phyloP scores from a whole-genome alignment of 2,329 filamentous ascomycete genomes.

The Monosporascus sp. region DNA sequence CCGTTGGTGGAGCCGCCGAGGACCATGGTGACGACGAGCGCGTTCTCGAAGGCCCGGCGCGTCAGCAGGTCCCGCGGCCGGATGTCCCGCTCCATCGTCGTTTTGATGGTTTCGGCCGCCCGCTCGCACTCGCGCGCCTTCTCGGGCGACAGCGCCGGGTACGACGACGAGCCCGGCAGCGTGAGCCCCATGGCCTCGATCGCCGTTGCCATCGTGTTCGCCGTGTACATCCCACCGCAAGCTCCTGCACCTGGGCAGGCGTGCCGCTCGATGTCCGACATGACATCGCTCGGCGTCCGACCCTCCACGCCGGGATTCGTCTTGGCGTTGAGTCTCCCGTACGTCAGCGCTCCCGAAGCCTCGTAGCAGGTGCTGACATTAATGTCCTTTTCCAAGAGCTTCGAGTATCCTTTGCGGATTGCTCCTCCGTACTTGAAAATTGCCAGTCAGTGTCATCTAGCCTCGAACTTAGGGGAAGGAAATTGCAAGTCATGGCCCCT shows the following conservation, averaged over 20 bases:
- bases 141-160: slow-evolving; percentile 71
- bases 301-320: slow-evolving; percentile 55
- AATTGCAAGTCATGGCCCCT: no score
- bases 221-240: slow-evolving; percentile 83
- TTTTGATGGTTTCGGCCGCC: slow-evolving; percentile 69
- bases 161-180: slow-evolving; percentile 78
- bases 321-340: slow-evolving; percentile 69
- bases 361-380: slow-evolving; percentile 90
- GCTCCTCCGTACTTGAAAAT: slow-evolving; percentile 67
- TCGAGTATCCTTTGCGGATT: slow-evolving; percentile 80
- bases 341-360: slow-evolving; percentile 75
- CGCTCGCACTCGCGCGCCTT: slow-evolving; percentile 85
- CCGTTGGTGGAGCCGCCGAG: slow-evolving; percentile 88
- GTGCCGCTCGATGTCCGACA: slow-evolving; percentile 75
- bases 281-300: slow-evolving; percentile 68
- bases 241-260: slow-evolving; percentile 72
- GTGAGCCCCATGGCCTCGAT: slow-evolving; percentile 85
- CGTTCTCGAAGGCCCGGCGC: slow-evolving; percentile 78
- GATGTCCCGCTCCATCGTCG: slow-evolving; percentile 78
- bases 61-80: slow-evolving; percentile 75
- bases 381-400: slow-evolving; percentile 69
- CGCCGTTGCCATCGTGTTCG: slow-evolving; percentile 88
- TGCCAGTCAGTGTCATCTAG: neutral
- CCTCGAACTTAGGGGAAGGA: no score
- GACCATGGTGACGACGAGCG: slow-evolving; percentile 83